Evolutionary conservation across 768 basidiomycete genomes (phyloP).

Genomic region (Clathrus columnatus): DNA sequence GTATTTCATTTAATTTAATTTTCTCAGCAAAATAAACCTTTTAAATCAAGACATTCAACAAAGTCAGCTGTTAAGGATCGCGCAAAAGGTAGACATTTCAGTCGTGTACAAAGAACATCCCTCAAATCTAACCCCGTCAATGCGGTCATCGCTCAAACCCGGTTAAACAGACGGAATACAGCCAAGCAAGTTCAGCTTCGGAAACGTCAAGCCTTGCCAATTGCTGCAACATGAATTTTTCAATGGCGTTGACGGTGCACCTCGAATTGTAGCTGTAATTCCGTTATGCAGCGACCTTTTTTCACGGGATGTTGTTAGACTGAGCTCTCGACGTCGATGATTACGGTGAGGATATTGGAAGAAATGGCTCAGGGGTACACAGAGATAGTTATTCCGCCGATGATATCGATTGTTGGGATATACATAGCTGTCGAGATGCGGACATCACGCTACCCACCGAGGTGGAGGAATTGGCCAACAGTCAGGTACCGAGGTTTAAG

Average conservation of each 20-base stretch:
- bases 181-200: slow-evolving; percentile 74
- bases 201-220: slow-evolving; percentile 61
- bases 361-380: too few species aligned
- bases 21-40: slow-evolving; percentile 75
- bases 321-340: slow-evolving; percentile 47
- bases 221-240: slow-evolving; percentile 74
- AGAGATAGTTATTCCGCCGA: too few species aligned
- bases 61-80: slow-evolving; percentile 78
- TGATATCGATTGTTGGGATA: too few species aligned
- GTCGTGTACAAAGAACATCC: slow-evolving; percentile 44
- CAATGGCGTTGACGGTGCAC: slow-evolving; percentile 65
- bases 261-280: slow-evolving; percentile 81
- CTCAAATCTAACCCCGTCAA: slow-evolving; percentile 42
- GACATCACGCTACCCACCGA: too few species aligned
- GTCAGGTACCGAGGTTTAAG: too few species aligned
- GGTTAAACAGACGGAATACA: slow-evolving; percentile 71
- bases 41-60: slow-evolving; percentile 85
- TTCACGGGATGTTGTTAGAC: slow-evolving; percentile 49
- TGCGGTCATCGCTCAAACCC: slow-evolving; percentile 55
- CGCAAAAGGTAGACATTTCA: slow-evolving; percentile 68
- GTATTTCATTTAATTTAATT: background rate
- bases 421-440: too few species aligned
- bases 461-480: too few species aligned
- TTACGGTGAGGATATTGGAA: too few species aligned
- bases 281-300: slow-evolving; percentile 67